Percentiles rank a stretch among this genome's conserved stretches.
phyloP scores from a whole-genome alignment of 2,329 filamentous ascomycete species.

The Elsinoe perseae region DNA sequence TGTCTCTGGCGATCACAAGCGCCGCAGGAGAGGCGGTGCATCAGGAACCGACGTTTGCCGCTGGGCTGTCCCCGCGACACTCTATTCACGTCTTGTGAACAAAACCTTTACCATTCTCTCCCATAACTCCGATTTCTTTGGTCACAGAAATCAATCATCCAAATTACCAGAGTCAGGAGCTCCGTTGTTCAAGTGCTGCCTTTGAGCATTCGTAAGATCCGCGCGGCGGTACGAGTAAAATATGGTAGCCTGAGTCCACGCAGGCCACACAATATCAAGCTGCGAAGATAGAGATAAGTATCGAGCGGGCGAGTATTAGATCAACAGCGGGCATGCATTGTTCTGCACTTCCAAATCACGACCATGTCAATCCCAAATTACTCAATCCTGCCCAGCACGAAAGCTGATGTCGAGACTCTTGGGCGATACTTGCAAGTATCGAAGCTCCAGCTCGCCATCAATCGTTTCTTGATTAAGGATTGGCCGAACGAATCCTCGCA shows the following conservation, averaged over 20 bases:
- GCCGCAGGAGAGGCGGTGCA: background rate
- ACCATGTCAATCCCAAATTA: background rate
- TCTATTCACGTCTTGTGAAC: background rate
- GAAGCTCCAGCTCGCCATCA: background rate
- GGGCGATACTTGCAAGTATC: background rate
- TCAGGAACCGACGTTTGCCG: conserved; percentile 7
- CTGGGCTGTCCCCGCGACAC: background rate
- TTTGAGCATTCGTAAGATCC: background rate
- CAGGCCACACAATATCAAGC: background rate
- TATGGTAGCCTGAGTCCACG: background rate
- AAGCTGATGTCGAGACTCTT: background rate
- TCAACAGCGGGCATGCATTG: no score
- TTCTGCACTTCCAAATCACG: no score
- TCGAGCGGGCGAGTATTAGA: no score
- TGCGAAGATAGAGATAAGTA: background rate
- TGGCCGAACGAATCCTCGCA: background rate
- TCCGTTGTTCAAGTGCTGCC: background rate
- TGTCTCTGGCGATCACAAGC: conserved; percentile 11
- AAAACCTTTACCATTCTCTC: no score
- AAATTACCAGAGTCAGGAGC: no score
- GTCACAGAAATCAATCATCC: background rate
- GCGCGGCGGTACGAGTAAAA: background rate
- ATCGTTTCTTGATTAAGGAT: background rate
- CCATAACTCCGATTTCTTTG: background rate
- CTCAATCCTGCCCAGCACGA: background rate